phyloP scores from a whole-genome alignment of 2,329 filamentous ascomycete species.

The Cladophialophora yegresii region DNA sequence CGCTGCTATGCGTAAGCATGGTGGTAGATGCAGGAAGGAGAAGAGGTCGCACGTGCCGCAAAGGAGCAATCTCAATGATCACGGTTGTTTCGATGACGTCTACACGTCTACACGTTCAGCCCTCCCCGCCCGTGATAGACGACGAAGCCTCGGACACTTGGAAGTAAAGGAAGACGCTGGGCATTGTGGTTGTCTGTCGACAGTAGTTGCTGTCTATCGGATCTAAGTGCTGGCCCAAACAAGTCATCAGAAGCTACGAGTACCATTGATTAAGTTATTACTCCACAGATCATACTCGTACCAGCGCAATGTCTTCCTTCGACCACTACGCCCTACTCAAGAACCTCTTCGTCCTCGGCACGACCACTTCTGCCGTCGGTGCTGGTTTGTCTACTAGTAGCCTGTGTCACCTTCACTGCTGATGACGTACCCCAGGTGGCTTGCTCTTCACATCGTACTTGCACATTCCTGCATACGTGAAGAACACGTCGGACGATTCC shows the following conservation, averaged over 20 bases:
- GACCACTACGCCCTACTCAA: conserved; percentile 9
- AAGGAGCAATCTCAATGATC: no score
- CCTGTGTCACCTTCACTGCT: not conserved
- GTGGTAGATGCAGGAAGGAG: no score
- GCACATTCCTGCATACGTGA: conserved; percentile 15
- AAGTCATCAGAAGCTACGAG: not conserved
- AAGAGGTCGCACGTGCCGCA: no score
- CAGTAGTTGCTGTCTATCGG: no score
- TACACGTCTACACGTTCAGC: no score
- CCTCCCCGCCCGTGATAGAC: no score
- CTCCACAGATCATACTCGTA: not conserved
- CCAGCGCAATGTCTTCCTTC: conserved; percentile 5
- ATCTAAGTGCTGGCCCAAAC: no score
- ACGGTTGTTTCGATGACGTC: no score
- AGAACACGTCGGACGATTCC: conserved; percentile 4
- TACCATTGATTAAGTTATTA: not conserved
- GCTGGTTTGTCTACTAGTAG: conserved; percentile 5
- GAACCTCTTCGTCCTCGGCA: conserved; percentile 15
- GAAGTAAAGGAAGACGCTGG: no score
- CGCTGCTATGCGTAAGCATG: no score
- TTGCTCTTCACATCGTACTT: conserved; percentile 13
- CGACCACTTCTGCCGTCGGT: conserved; percentile 12
- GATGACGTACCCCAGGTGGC: conserved; percentile 1
- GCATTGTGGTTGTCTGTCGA: no score
- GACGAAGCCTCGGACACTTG: no score